Base-by-base conservation (phyloP, 148 eudicot genomes). In the Rhododendron ferrugineum region DNA sequence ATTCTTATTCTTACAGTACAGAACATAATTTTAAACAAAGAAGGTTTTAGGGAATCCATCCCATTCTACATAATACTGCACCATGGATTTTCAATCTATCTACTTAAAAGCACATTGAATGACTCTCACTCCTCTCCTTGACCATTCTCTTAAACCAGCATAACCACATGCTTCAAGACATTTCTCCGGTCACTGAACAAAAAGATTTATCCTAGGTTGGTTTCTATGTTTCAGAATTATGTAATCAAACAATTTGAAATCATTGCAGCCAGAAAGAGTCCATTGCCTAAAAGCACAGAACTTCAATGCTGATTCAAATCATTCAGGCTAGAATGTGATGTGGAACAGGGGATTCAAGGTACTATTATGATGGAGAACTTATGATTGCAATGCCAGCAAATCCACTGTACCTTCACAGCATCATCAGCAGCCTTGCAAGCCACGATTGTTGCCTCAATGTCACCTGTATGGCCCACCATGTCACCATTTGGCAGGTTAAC, bases 381-480 rank as follows among this genome's bases (percentile, higher is more conserved):
- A 30, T 70, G 32, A 70, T 18, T 70, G 16, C 73, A 70, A 70
- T 5, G 2, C 75, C 37, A 70, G 37, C 75, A 58, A 83, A 83
- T 6, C 42, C 50, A 70, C 10, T 20, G 60, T 92, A 93, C 98
- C 96, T 95, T 95, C 56, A 95, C 98, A 82, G 94, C 98, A 72
- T 92, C 93, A 89, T 95, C 96, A 87, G 97, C 98, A 85, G 96
- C 98, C 88, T 96, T 92, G 89, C 98, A 96, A 83, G 93, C 92
- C 47, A 88, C 93, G 80, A 94, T 68, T 2, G 98, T 96, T 78
- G 98, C 98, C 50, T 93, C 88, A 56, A 96, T 93, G 58, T 96
- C 98, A 85, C 98, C 98, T 5, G 98, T 96, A 91, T 96, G 98
- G 54, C 98, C 98, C 36, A 95, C 96, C 98, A 95, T 95, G 87